A percentile compares a stretch with the other conserved stretches of the same genome.
phyloP scores from a whole-genome alignment of 306 rosid species.

The Cicer yamashitae region DNA sequence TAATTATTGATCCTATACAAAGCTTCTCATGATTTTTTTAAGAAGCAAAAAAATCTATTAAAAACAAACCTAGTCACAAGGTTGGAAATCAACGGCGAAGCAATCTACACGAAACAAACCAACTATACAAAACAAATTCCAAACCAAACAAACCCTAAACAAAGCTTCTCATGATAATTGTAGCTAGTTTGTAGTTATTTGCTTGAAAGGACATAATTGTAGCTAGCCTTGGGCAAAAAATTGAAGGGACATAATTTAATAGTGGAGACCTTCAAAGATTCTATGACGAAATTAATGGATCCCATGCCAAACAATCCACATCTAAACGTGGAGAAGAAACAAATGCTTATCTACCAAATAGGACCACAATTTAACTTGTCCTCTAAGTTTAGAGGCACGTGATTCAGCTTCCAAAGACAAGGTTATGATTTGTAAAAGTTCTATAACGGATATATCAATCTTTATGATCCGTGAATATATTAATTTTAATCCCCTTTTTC shows the following conservation, averaged over 20 bases:
- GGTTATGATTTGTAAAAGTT: slow-evolving; percentile 23
- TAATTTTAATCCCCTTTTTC: background rate
- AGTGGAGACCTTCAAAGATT: slow-evolving; percentile 28
- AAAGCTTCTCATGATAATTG: background rate
- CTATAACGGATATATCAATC: slow-evolving; percentile 18
- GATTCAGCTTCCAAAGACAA: slow-evolving; percentile 30
- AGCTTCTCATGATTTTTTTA: no score
- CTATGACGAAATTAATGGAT: slow-evolving; percentile 25
- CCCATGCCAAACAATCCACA: slow-evolving; percentile 37
- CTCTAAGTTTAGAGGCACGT: slow-evolving; percentile 15
- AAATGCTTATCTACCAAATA: slow-evolving; percentile 4
- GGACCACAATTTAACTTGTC: slow-evolving; percentile 48
- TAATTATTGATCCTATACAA: no score
- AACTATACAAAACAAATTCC: no score
- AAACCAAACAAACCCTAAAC: no score
- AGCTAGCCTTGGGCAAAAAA: background rate
- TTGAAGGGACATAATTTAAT: slow-evolving; percentile 2
- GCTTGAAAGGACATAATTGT: no score
- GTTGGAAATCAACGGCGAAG: no score
- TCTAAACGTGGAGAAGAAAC: slow-evolving; percentile 35
- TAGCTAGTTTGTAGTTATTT: background rate
- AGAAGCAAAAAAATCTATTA: no score
- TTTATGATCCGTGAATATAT: slow-evolving; percentile 19
- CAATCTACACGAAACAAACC: no score
- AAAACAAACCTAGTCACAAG: no score